Conservation (phyloP, 192 early-diverging fungal genomes). For the Piromyces finnis region DNA sequence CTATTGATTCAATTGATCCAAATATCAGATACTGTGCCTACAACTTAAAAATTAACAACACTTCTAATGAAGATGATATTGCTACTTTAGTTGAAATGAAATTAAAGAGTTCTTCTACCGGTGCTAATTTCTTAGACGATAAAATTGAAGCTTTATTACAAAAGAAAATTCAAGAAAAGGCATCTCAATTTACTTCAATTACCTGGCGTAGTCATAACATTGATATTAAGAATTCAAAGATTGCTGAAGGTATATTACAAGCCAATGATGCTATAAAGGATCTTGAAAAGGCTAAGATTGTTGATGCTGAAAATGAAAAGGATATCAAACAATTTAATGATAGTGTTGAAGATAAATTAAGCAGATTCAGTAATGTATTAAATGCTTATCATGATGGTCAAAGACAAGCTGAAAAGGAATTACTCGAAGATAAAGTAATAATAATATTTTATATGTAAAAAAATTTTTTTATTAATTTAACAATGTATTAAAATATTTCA, state of each 20-base stretch:
- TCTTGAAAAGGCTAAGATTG: conserved; percentile 4
- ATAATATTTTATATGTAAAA: too few species aligned
- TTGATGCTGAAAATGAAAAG: neutral
- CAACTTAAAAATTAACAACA: conserved; percentile 20
- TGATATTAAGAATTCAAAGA: neutral
- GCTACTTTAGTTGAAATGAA: conserved; percentile 20
- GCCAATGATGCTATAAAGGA: conserved; percentile 1
- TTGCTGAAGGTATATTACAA: conserved; percentile 2
- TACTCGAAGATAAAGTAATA: conserved; percentile 38
- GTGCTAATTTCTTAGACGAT: neutral
- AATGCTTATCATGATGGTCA: conserved; percentile 39
- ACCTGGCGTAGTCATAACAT: neutral
- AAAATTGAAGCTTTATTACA: neutral
- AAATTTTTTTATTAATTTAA: too few species aligned
- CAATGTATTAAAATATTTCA: neutral
- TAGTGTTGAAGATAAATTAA: conserved; percentile 13
- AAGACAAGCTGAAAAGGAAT: conserved; percentile 28
- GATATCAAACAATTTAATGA: conserved; percentile 4
- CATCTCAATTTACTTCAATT: neutral
- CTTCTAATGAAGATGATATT: conserved; percentile 8
- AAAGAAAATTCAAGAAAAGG: neutral
- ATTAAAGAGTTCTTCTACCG: neutral
- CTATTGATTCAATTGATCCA: conserved; percentile 59
- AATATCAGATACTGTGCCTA: conserved; percentile 67
- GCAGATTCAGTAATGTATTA: conserved; percentile 30